Percentiles rank a stretch among this genome's conserved stretches.
Conservation (phyloP, 768 basidiomycete genomes). For the Leccinum ochraceum region DNA sequence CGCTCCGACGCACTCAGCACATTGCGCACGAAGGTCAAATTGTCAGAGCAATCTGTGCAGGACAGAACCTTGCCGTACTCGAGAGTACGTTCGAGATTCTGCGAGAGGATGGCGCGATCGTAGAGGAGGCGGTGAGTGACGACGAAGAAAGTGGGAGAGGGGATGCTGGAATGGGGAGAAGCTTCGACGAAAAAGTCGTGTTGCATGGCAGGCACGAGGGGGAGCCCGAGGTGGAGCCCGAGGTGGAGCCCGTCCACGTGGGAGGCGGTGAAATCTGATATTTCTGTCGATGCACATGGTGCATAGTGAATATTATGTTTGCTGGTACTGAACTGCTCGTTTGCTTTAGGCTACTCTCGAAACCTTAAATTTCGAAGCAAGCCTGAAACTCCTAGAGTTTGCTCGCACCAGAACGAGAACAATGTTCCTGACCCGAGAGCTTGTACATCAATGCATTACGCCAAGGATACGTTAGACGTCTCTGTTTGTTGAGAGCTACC, state of each 20-base stretch:
- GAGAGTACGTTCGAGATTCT: slow-evolving; percentile 59
- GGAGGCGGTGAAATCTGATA: slow-evolving; percentile 10
- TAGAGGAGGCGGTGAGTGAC: slow-evolving; percentile 60
- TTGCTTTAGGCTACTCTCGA: neutral
- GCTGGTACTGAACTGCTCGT: neutral
- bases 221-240: neutral
- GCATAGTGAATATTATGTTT: neutral
- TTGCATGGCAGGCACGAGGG: slow-evolving; percentile 19
- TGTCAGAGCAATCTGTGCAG: slow-evolving; percentile 73
- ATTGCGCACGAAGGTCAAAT: slow-evolving; percentile 69
- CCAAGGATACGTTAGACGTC: neutral
- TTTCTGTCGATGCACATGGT: neutral
- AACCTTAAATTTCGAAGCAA: neutral
- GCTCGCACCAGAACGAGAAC: neutral
- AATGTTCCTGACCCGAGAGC: neutral
- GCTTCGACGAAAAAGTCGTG: slow-evolving; percentile 48
- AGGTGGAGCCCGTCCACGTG: slow-evolving; percentile 21
- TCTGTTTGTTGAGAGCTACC: no score
- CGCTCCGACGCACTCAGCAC: slow-evolving; percentile 76
- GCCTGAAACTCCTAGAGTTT: neutral
- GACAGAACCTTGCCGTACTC: slow-evolving; percentile 76
- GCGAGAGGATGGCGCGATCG: slow-evolving; percentile 62
- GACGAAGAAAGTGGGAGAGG: slow-evolving; percentile 35
- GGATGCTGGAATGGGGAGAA: slow-evolving; percentile 18
- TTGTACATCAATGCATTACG: neutral